Base-by-base conservation (phyloP, 2,329 filamentous ascomycete species). In the Didymella segeticola region DNA sequence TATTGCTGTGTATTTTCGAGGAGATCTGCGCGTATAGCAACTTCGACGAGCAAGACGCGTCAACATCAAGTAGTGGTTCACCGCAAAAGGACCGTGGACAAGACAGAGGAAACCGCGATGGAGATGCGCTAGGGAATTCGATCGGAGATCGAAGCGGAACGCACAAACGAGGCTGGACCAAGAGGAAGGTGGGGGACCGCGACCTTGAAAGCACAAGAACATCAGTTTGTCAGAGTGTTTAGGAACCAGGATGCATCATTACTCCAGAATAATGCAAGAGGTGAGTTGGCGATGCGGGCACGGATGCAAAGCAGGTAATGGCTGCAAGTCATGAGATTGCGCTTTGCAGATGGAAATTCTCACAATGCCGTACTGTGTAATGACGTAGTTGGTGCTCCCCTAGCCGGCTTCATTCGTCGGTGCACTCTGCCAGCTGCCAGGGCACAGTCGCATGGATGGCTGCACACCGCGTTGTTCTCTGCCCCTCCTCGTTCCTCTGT, bases 401-500 rank as follows among this genome's bases (percentile, higher is more conserved):
- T 25, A 29, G 15, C 26, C 37, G 36, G 42, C 47, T 36, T 26
- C 33, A 26, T 52, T n/a, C n/a, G 47, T 56, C 53, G 47, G 47
- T 47, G 42, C 47, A 20, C 49, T 19, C 46, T 55, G 46, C 43
- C 53, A 52, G 25, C 46, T 55, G 46, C 43, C 53, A 52, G 46
- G 51, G 45, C 50, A 53, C 33, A 49, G 49, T 37, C 37, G 34
- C 36, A 41, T 48, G 34, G 37, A 49, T 38, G 27, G 41, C 37
- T 42, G 47, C 38, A 43, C 53, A 56, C 53, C 31, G 43, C 38
- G 37, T 43, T 43, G 33, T 43, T 51, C 43, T 47, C 56, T 56
- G 48, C 53, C 47, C 43, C 58, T 45, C 43, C 58, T 46, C 52
- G 53, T 37, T 52, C 53, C 48, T 47, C 46, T 52, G 43, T 61